A percentile compares a stretch with the other conserved stretches of the same genome.
Conservation (phyloP, 202 grass and related monocot genomes). For the Setaria viridis region DNA sequence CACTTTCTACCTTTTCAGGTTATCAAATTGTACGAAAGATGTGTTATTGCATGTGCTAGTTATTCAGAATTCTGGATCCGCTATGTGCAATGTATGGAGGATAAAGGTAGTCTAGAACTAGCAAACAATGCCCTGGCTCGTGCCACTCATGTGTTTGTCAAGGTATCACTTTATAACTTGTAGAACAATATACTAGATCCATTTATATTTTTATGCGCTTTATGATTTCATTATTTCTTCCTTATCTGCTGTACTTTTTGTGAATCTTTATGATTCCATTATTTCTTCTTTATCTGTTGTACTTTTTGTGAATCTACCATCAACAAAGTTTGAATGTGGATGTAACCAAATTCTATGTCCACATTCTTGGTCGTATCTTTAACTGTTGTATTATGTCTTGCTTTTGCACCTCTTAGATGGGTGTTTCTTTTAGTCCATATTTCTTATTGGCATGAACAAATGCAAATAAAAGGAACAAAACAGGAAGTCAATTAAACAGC, state of each 20-base stretch:
- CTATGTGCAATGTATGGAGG: constrained; percentile 94
- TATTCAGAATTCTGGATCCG: constrained; percentile 99
- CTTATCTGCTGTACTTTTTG: background rate
- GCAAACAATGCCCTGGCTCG: constrained; percentile 96
- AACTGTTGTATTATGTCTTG: background rate
- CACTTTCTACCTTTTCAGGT: constrained; percentile 78
- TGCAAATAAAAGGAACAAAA: background rate
- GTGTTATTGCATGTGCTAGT: constrained; percentile 94
- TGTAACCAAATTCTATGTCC: background rate
- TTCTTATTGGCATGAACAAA: background rate
- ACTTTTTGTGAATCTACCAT: background rate
- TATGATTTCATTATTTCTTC: background rate
- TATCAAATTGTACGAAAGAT: constrained; percentile 98
- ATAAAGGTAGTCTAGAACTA: constrained; percentile 86
- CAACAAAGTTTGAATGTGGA: background rate
- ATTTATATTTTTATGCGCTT: background rate
- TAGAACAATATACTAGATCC: background rate
- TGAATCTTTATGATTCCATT: constrained; percentile 4
- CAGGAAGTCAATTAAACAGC: background rate
- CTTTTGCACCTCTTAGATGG: background rate
- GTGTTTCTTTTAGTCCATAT: background rate
- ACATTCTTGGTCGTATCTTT: constrained; percentile 29
- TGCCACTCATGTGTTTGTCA: constrained; percentile 97
- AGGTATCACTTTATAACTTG: constrained; percentile 58
- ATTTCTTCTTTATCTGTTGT: background rate